Percentiles rank a stretch among this genome's conserved stretches.
phyloP scores from a whole-genome alignment of 1,284 basidiomycete species.

The Lentinus polychrous region DNA sequence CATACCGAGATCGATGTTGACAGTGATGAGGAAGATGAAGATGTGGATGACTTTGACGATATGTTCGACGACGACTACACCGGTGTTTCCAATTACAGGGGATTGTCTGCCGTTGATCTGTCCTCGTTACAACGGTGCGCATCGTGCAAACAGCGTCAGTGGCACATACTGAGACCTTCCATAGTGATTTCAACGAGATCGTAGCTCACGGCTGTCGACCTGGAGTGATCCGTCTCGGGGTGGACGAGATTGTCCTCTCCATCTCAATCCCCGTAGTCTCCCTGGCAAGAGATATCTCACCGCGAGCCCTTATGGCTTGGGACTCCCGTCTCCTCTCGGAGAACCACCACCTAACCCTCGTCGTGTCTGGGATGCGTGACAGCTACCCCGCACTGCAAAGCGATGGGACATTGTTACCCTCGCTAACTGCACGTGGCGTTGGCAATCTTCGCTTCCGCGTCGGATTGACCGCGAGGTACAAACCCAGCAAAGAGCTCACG shows the following conservation, averaged over 20 bases:
- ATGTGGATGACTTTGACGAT: conserved; percentile 27
- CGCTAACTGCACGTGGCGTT: conserved; percentile 25
- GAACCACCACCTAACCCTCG: conserved; percentile 46
- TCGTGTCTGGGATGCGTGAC: conserved; percentile 47
- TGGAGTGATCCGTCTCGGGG: conserved; percentile 41
- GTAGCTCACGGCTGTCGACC: conserved; percentile 47
- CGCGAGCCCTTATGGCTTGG: conserved; percentile 56
- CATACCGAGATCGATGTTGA: conserved; percentile 20
- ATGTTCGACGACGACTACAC: conserved; percentile 5
- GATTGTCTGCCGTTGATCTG: not conserved
- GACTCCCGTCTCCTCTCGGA: conserved; percentile 48
- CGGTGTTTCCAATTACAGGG: not conserved
- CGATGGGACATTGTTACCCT: conserved; percentile 27
- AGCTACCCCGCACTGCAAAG: conserved; percentile 41
- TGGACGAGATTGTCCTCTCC: conserved; percentile 43
- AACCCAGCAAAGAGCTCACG: conserved; percentile 42
- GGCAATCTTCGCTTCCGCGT: conserved; percentile 42
- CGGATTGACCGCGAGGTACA: conserved; percentile 47
- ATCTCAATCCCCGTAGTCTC: conserved; percentile 45
- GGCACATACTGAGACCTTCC: not conserved
- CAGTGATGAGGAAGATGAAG: conserved; percentile 24
- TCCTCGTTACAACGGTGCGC: not conserved
- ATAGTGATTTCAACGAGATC: conserved; percentile 48
- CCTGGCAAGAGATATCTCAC: conserved; percentile 40
- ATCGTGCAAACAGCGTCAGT: not conserved